A percentile compares a stretch with the other conserved stretches of the same genome.
Conservation (phyloP, 192 early-diverging fungal genomes). For the Umbelopsis ramanniana region DNA sequence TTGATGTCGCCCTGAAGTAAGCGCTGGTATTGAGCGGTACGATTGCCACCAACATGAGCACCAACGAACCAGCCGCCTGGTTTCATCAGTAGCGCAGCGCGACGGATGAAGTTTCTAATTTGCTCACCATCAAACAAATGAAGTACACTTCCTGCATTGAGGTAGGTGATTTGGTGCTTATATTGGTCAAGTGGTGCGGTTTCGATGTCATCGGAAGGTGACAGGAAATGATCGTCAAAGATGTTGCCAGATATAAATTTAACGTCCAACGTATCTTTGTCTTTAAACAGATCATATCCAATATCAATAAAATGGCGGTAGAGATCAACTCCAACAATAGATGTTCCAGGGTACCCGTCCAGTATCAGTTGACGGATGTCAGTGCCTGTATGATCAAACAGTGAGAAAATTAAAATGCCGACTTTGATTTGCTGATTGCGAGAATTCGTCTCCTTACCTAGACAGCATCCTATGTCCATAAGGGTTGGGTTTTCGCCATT, state of each 20-base stretch:
- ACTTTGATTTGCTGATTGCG: too few species aligned
- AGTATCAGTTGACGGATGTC: slow-evolving; percentile 32
- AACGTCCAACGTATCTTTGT: slow-evolving; percentile 14
- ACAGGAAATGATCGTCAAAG: slow-evolving; percentile 23
- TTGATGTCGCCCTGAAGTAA: background rate
- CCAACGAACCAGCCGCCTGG: slow-evolving; percentile 29
- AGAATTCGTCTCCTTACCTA: slow-evolving; percentile 7
- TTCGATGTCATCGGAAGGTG: background rate
- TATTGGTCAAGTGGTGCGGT: background rate
- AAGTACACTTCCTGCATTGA: slow-evolving; percentile 34
- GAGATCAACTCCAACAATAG: slow-evolving; percentile 29
- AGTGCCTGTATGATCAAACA: slow-evolving; percentile 17
- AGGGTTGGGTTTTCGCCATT: slow-evolving; percentile 21
- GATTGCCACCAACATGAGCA: slow-evolving; percentile 23
- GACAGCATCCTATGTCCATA: slow-evolving; percentile 39
- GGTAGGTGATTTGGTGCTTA: background rate
- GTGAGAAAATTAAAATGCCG: background rate
- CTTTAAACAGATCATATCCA: slow-evolving; percentile 28
- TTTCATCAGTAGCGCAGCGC: slow-evolving; percentile 15
- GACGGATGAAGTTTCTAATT: slow-evolving; percentile 14
- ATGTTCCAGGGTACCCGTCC: slow-evolving; percentile 29
- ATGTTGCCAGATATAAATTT: slow-evolving; percentile 31
- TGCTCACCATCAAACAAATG: slow-evolving; percentile 27
- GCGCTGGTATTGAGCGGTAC: background rate
- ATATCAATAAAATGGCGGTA: slow-evolving; percentile 29